Conservation (phyloP, 2,329 filamentous ascomycete species). For the Westerdykella aurantiaca region DNA sequence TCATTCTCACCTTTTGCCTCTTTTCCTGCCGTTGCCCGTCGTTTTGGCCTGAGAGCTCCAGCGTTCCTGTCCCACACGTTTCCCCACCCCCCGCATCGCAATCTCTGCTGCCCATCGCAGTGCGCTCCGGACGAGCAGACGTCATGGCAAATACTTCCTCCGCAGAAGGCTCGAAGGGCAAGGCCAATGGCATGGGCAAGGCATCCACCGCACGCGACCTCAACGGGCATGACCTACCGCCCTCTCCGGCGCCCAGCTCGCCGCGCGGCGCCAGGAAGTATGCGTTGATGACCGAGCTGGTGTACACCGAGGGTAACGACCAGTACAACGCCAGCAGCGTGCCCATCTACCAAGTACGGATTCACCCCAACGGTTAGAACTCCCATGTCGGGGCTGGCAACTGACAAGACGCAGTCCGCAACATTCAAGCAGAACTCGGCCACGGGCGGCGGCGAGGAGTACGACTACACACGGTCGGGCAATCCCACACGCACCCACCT, state of each 20-base stretch:
- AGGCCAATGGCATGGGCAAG: constrained; percentile 37
- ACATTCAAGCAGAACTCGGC: constrained; percentile 93
- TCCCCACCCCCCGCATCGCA: constrained; percentile 1
- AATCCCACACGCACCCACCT: constrained; percentile 95
- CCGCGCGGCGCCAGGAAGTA: constrained; percentile 82
- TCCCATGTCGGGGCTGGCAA: neutral
- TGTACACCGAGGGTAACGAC: constrained; percentile 92
- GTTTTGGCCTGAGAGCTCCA: constrained; percentile 12
- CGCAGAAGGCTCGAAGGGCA: constrained; percentile 27
- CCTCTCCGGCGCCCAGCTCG: constrained; percentile 84
- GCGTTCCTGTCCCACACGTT: constrained; percentile 4
- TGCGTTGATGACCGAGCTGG: constrained; percentile 89
- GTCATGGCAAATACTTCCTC: constrained; percentile 24
- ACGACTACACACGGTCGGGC: constrained; percentile 96
- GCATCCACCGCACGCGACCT: constrained; percentile 36
- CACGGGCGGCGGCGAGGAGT: constrained; percentile 72
- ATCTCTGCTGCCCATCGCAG: constrained; percentile 4
- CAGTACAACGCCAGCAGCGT: constrained; percentile 96
- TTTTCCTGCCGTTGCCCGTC: neutral
- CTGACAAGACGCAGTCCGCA: constrained; percentile 59
- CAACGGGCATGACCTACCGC: constrained; percentile 37
- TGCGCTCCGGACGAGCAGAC: constrained; percentile 7
- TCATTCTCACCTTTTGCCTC: neutral
- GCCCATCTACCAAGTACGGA: constrained; percentile 81
- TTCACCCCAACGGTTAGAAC: neutral